These are phyloP conservation scores for Crucibulum laeve DNA, from an alignment of 768 basidiomycete genomes.

Conservation along the genomic window DNA sequence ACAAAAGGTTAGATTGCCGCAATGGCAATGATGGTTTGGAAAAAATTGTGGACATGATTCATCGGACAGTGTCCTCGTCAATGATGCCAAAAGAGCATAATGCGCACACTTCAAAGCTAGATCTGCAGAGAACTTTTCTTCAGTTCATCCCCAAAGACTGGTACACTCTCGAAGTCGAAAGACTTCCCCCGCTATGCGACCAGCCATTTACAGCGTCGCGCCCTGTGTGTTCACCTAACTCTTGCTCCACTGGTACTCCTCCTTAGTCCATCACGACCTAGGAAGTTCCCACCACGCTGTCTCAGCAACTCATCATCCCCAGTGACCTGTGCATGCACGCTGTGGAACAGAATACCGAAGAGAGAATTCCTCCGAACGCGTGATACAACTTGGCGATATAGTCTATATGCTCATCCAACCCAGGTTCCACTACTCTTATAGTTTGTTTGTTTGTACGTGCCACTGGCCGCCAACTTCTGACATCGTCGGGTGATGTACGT, in stretches of 20 bases:
- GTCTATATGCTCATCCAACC: too few species aligned
- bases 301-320: slow-evolving; percentile 14
- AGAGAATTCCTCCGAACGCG: too few species aligned
- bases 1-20: too few species aligned
- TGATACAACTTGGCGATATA: too few species aligned
- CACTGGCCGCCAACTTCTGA: slow-evolving; percentile 19
- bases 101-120: not conserved
- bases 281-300: slow-evolving; percentile 17
- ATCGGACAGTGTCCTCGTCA: not conserved
- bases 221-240: slow-evolving; percentile 24
- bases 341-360: slow-evolving; percentile 7
- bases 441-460: slow-evolving; percentile 29
- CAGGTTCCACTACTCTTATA: too few species aligned
- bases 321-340: slow-evolving; percentile 8
- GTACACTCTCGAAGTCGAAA: slow-evolving; percentile 36
- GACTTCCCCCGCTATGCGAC: slow-evolving; percentile 35
- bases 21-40: too few species aligned
- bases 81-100: not conserved
- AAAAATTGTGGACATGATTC: not conserved
- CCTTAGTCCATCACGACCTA: slow-evolving; percentile 28
- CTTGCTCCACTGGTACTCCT: slow-evolving; percentile 30
- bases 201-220: slow-evolving; percentile 18
- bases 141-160: not conserved
- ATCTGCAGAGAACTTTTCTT: not conserved
- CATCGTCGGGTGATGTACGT: slow-evolving; percentile 13